Percentiles rank a stretch among this genome's conserved stretches.
Conservation (phyloP, 2,329 filamentous ascomycete species). For the Colletotrichum somersetense region DNA sequence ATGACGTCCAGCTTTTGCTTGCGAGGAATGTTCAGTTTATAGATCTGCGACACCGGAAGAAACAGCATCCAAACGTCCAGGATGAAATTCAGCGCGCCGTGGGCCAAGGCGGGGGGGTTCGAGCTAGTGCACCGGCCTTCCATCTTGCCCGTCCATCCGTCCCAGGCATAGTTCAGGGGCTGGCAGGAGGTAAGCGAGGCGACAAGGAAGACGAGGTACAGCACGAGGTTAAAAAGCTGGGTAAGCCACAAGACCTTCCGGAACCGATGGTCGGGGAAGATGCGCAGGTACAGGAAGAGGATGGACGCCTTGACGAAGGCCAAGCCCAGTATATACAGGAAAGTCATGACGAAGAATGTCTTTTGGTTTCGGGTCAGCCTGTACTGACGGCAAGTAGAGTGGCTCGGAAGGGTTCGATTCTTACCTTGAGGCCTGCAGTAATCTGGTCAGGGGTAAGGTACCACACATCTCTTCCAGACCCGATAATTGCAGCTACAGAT, state of each 20-base stretch:
- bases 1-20: slow-evolving; percentile 21
- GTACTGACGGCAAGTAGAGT: background rate
- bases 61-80: slow-evolving; percentile 29
- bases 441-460: background rate
- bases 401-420: background rate
- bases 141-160: slow-evolving; percentile 3
- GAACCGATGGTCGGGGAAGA: background rate
- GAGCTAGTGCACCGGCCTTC: background rate
- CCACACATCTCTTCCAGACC: background rate
- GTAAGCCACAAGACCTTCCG: background rate
- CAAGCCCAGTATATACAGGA: background rate
- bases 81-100: slow-evolving; percentile 4
- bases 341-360: background rate
- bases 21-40: background rate
- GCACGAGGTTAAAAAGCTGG: background rate
- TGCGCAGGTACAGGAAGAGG: slow-evolving; percentile 4
- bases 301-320: slow-evolving; percentile 1
- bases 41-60: slow-evolving; percentile 9
- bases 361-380: background rate
- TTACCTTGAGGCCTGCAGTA: background rate
- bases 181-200: slow-evolving; percentile 8
- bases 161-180: slow-evolving; percentile 3
- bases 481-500: background rate
- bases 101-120: background rate
- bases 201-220: background rate